Evolutionary conservation across 345 rosid genomes (phyloP).

Genomic region (Melaleuca quinquenervia): DNA sequence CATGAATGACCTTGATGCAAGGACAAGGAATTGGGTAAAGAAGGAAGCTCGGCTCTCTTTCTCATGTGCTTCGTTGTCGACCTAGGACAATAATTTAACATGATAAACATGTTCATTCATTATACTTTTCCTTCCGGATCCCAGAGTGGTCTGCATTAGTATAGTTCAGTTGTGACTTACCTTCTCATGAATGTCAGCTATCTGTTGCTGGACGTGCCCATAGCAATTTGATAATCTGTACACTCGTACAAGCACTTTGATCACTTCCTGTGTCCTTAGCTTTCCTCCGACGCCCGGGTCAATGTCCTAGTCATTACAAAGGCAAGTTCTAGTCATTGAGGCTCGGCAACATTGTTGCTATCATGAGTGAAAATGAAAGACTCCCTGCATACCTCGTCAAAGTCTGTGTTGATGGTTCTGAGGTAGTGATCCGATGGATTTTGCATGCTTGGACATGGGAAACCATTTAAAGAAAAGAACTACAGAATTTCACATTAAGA

Average conservation of each 20-base stretch:
- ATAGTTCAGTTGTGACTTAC: conserved; percentile 1
- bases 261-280: conserved; percentile 15
- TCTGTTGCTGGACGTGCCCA: conserved; percentile 8
- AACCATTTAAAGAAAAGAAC: conserved; percentile 41
- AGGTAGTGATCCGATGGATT: conserved; percentile 56
- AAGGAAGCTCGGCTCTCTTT: conserved; percentile 16
- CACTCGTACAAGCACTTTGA: conserved; percentile 15
- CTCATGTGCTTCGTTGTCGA: background rate
- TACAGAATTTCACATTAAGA: background rate
- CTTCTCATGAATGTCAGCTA: conserved; percentile 17
- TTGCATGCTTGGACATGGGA: conserved; percentile 32
- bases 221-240: conserved; percentile 21
- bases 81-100: background rate
- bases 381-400: conserved; percentile 14
- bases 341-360: background rate
- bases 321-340: background rate
- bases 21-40: conserved; percentile 19
- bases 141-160: background rate
- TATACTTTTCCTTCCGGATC: background rate
- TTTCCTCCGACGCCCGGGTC: background rate
- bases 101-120: background rate
- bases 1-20: conserved; percentile 34
- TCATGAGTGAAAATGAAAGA: background rate
- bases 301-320: background rate
- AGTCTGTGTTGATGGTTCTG: conserved; percentile 35